These are phyloP conservation scores for Crithidia brevicula DNA, from an alignment of 208 protist genomes.

Conservation along the genomic window DNA sequence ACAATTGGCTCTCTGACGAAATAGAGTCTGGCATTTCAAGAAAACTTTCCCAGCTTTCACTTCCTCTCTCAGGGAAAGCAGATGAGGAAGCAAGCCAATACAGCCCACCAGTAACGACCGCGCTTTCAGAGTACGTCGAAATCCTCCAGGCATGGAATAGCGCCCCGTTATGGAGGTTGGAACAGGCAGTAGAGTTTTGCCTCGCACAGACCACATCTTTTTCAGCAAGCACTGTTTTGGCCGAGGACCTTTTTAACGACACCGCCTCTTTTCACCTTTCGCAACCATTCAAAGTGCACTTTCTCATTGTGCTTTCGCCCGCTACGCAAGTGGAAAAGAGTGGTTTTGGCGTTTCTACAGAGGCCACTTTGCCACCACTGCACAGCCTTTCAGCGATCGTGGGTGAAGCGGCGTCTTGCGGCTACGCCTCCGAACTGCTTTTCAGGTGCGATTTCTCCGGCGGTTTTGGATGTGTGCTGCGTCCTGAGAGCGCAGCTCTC, in stretches of 20 bases:
- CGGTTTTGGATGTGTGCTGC: slow-evolving; percentile 24
- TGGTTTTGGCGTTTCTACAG: no score
- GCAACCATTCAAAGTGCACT: slow-evolving; percentile 27
- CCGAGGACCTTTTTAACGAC: slow-evolving; percentile 8
- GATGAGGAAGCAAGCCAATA: background rate
- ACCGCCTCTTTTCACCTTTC: background rate
- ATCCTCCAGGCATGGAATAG: slow-evolving; percentile 29
- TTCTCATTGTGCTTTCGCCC: slow-evolving; percentile 2
- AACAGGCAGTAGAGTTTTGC: slow-evolving; percentile 14
- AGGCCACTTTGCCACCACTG: slow-evolving; percentile 14
- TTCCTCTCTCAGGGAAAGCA: background rate
- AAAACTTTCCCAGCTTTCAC: no score
- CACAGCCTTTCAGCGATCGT: slow-evolving; percentile 14
- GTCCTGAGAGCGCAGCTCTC: background rate
- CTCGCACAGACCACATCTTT: slow-evolving; percentile 29
- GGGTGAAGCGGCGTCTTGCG: slow-evolving; percentile 2
- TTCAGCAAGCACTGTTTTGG: slow-evolving; percentile 15
- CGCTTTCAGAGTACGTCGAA: slow-evolving; percentile 18
- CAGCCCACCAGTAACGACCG: background rate
- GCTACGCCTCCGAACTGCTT: slow-evolving; percentile 18
- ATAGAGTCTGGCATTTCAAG: background rate
- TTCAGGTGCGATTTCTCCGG: slow-evolving; percentile 5
- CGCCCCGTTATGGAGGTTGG: slow-evolving; percentile 7
- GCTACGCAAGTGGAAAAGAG: background rate
- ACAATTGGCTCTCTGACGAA: slow-evolving; percentile 16